Conservation (phyloP, 345 rosid genomes). For the Psidium guajava region DNA sequence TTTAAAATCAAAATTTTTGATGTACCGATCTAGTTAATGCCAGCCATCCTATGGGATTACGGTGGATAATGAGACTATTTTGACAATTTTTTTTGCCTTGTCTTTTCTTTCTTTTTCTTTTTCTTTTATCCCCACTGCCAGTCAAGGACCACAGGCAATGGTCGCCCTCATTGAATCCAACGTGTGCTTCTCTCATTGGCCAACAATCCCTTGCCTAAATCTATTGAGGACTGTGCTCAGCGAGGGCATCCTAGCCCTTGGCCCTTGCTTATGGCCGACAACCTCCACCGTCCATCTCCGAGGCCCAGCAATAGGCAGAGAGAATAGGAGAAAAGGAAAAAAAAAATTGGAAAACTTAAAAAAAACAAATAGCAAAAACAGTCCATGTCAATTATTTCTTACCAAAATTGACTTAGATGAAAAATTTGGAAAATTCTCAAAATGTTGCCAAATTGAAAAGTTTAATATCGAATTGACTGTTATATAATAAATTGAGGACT, state of each 20-base stretch:
- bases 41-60: rapidly evolving
- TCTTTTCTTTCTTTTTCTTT: neutral
- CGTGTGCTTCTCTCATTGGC: neutral
- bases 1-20: neutral
- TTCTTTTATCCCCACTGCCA: neutral
- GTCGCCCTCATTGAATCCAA: neutral
- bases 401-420: neutral
- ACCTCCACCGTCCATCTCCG: rapidly evolving
- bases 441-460: neutral
- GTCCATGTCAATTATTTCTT: rapidly evolving
- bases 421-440: rapidly evolving
- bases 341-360: neutral
- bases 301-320: rapidly evolving
- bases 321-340: neutral
- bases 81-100: neutral
- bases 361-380: rapidly evolving
- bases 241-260: neutral
- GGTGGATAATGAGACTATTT: rapidly evolving
- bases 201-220: neutral
- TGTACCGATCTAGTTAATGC: rapidly evolving
- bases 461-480: neutral
- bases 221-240: neutral
- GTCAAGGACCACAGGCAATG: neutral
- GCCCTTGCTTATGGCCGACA: neutral
- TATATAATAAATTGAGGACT: neutral